Evolutionary conservation across 2,329 filamentous ascomycete genomes (phyloP), one percentile per base, ranked within the genome.

Genomic region (Pseudogymnoascus sp.): DNA sequence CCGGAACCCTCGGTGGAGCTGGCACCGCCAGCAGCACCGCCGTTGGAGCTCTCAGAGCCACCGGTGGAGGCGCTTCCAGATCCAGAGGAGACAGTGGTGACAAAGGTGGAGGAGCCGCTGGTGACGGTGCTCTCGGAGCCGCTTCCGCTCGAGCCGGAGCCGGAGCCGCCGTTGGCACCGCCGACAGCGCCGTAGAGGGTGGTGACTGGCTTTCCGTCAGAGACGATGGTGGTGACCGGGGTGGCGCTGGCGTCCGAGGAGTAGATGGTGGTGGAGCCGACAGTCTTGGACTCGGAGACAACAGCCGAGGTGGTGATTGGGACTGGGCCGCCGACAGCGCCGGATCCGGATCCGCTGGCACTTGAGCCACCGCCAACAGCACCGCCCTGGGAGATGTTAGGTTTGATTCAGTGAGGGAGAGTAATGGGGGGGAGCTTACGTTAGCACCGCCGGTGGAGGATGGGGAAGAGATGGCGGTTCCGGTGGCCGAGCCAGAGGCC

Each of bases 51-150:
- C 19, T 19, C 25, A 4, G 61, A 52, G 30, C 38, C 63, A 14
- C 38, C 16, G n/a, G 45, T 62, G 25, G 58, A 30, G 19, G 16
- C 38, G 30, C 30, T 59, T 19, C 58, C 63, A 36, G 60, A 30
- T 23, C 39, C 49, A 8, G 61, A 64, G 42, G 62, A 42, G 52
- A 70, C 35, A 36, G 66, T 69, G 8, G 66, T 61, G 8, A 65
- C 66, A 55, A 68, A 63, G 58, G 66, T 67, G 8, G 66, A 68
- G 45, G 60, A 58, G 16, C 60, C 70, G 5, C 62, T 65, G 52
- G 66, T 69, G 19, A 68, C 49, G 16, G 65, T 63, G 4, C 68
- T 66, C 9, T 67, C 61, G 36, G 58, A 19, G 8, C 28, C 28
- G 23, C 30, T 22, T 19, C 19, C 19, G 19, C 19, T 19, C 19